Evolutionary conservation across 345 rosid species (phyloP), one percentile per base, ranked within the genome.

Genomic region (Bruguiera parviflora): DNA sequence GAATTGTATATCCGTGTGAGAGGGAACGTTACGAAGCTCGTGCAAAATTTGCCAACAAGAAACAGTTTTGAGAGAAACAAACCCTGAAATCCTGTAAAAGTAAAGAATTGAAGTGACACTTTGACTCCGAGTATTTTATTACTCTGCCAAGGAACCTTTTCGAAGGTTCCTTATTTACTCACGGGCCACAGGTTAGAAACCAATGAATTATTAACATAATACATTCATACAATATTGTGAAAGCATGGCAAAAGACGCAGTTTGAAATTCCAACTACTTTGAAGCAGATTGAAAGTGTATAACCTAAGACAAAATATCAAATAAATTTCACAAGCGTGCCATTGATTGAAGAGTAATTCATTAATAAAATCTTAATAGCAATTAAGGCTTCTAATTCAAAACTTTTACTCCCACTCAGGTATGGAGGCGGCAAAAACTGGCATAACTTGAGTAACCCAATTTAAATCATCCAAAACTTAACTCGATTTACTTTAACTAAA

Each of bases 31-130:
- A 18, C 27, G 66, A 69, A 65, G 64, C 65, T 72, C 31, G 58
- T 61, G 33, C 33, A 32, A 32, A 33, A 33, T 33, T 6, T 33
- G 10, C 37, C 37, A 33, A 33, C 8, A 33, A 33, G 37, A 6
- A 33, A 33, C 37, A 33, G 9, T 33, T 33, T 33, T 7, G 64
- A 24, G 57, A 65, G 43, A 64, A 67, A 74, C 55, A 75, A 29
- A 55, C 39, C 84, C 79, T 61, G 81, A 69, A 79, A 82, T 83
- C 87, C 77, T 37, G 82, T 78, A 69, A 76, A 81, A 64, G 59
- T 62, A 72, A 78, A 72, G 75, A 59, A 22, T 49, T 68, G 10
- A 75, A 70, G 72, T 63, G 71, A 58, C 47, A 56, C 67, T 63
- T 68, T 67, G 65, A 52, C 43, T 71, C 24, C 28, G 19, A 66